Evolutionary conservation across 1,284 basidiomycete species (phyloP).

Genomic region (Exsudoporus floridanus): DNA sequence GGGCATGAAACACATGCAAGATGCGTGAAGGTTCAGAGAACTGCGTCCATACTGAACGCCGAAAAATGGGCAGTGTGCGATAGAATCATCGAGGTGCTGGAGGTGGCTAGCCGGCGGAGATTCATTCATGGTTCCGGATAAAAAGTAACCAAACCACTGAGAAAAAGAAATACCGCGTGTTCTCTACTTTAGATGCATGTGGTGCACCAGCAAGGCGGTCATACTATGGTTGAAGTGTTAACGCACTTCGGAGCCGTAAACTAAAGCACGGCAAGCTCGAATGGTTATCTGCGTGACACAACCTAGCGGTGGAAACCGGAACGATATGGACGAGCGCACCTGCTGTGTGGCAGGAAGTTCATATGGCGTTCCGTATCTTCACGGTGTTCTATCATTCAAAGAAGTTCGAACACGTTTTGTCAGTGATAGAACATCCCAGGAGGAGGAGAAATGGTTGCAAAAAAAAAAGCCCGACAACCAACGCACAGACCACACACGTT

Average conservation of each 20-base stretch:
- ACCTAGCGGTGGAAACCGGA: background rate
- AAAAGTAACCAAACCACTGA: background rate
- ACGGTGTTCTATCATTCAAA: constrained; percentile 6
- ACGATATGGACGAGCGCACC: background rate
- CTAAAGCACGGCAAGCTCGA: background rate
- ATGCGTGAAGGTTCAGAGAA: background rate
- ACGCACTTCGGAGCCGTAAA: background rate
- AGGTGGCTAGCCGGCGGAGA: constrained; percentile 2
- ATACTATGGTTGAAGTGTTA: background rate
- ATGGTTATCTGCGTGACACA: background rate
- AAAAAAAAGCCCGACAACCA: background rate
- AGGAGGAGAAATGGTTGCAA: too few relatives aligned
- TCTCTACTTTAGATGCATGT: background rate
- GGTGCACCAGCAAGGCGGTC: background rate
- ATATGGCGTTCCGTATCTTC: background rate
- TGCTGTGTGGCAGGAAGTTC: background rate
- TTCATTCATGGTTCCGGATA: background rate
- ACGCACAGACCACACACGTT: background rate
- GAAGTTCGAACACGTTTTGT: background rate
- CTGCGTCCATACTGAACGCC: background rate
- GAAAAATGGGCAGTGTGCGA: background rate
- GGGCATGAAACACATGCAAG: constrained; percentile 3
- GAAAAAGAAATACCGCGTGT: background rate
- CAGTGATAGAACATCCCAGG: background rate
- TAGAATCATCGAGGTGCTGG: background rate